Percentiles rank a stretch among this genome's conserved stretches.
Conservation (phyloP, 192 early-diverging fungal genomes). For the Gonapodya prolifera region DNA sequence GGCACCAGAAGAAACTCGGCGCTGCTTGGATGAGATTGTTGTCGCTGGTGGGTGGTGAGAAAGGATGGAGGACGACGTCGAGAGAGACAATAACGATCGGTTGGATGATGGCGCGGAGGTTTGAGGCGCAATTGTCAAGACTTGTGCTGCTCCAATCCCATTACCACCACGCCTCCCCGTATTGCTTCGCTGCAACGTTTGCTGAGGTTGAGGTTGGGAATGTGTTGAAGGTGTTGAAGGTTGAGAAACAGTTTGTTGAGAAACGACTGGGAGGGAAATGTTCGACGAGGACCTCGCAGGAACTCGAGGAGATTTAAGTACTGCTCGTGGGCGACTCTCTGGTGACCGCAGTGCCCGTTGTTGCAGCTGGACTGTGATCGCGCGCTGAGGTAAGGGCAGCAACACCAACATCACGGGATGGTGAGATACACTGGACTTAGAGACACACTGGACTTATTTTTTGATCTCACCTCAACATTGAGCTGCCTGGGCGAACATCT, state of each 20-base stretch:
- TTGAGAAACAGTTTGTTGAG: too few species aligned
- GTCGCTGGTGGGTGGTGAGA: too few species aligned
- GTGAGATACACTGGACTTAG: too few species aligned
- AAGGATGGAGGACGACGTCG: not conserved
- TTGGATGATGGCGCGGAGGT: too few species aligned
- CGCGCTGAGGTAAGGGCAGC: not conserved
- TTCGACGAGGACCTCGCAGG: not conserved
- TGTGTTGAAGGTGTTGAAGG: not conserved
- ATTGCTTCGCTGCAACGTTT: not conserved
- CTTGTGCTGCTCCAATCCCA: too few species aligned
- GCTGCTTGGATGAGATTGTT: not conserved
- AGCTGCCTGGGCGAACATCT: constrained; percentile 59
- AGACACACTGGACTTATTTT: too few species aligned
- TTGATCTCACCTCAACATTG: constrained; percentile 29
- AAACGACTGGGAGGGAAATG: not conserved
- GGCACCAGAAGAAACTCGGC: not conserved
- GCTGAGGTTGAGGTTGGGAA: not conserved
- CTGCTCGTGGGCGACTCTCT: not conserved
- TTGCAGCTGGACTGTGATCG: not conserved
- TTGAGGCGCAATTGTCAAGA: too few species aligned
- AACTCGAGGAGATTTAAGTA: not conserved
- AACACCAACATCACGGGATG: too few species aligned
- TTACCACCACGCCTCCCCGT: too few species aligned
- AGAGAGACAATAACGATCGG: not conserved
- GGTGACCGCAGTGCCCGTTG: not conserved